Evolutionary conservation across 257 asterid genomes (phyloP).

Genomic region (Solanum boliviense): DNA sequence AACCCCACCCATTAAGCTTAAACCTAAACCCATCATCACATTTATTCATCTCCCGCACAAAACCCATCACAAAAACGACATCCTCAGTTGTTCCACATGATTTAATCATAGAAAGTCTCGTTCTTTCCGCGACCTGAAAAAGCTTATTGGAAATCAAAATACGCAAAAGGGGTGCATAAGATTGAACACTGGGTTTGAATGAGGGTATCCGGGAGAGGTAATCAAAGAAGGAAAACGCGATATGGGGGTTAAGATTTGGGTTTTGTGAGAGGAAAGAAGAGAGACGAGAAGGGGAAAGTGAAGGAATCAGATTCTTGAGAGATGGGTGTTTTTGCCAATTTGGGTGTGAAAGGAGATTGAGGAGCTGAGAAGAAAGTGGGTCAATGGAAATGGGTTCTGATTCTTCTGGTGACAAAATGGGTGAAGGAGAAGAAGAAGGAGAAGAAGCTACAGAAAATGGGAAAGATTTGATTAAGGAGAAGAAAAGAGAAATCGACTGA

Average conservation of each 20-base stretch:
- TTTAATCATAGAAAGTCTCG: conserved; percentile 41
- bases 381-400: conserved; percentile 5
- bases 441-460: not conserved
- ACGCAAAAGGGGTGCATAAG: conserved; percentile 36
- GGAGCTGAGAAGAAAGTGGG: conserved; percentile 23
- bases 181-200: conserved; percentile 38
- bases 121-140: conserved; percentile 34
- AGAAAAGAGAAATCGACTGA: not conserved
- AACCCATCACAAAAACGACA: conserved; percentile 19
- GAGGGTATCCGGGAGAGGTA: conserved; percentile 32
- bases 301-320: conserved; percentile 36
- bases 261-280: conserved; percentile 34
- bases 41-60: conserved; percentile 36
- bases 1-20: conserved; percentile 39
- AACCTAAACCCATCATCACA: conserved; percentile 18
- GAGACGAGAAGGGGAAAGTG: conserved; percentile 39
- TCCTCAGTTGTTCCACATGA: conserved; percentile 38
- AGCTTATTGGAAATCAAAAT: conserved; percentile 32
- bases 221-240: conserved; percentile 36
- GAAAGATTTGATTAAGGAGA: not conserved
- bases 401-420: not conserved
- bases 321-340: conserved; percentile 64
- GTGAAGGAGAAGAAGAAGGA: not conserved
- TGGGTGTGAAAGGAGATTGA: conserved; percentile 34
- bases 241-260: conserved; percentile 54